Evolutionary conservation across 371 early-diverging fungal genomes (phyloP).

Genomic region (Mortierella polycephala): DNA sequence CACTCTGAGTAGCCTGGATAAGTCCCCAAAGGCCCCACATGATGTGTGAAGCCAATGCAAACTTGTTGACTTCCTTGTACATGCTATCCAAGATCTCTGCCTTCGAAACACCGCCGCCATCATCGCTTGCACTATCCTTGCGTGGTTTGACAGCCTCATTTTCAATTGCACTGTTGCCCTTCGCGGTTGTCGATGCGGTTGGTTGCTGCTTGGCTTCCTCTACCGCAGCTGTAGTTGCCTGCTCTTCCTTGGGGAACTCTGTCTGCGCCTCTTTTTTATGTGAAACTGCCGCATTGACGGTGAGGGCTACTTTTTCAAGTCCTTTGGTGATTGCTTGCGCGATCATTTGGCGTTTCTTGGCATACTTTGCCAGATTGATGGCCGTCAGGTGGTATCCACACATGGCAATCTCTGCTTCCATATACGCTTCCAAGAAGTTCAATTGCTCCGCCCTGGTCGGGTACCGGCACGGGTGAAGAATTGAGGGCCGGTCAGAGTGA

Average conservation of each 20-base stretch:
- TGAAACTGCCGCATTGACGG: constrained; percentile 17
- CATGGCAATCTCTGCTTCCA: constrained; percentile 61
- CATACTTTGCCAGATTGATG: constrained; percentile 26
- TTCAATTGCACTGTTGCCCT: constrained; percentile 24
- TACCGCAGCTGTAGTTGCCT: constrained; percentile 2
- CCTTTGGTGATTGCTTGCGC: constrained; percentile 23
- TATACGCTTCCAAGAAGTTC: constrained; percentile 77
- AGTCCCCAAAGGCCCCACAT: constrained; percentile 90
- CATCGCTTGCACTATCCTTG: constrained; percentile 7
- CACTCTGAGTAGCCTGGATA: constrained; percentile 77
- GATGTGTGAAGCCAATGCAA: constrained; percentile 74
- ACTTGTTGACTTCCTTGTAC: constrained; percentile 56
- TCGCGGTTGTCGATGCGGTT: neutral
- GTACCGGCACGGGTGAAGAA: constrained; percentile 57
- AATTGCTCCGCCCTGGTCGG: constrained; percentile 69
- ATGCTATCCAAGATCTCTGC: constrained; percentile 44
- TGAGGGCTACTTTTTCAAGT: constrained; percentile 16
- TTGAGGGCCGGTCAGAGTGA: constrained; percentile 63
- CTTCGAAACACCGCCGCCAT: constrained; percentile 38
- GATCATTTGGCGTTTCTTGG: constrained; percentile 12
- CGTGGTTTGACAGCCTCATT: constrained; percentile 7
- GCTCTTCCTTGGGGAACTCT: constrained; percentile 16
- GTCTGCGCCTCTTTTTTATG: constrained; percentile 5
- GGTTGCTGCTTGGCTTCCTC: neutral
- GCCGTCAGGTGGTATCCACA: constrained; percentile 31